A percentile compares a stretch with the other conserved stretches of the same genome.
Evolutionary conservation across 1,284 basidiomycete genomes (phyloP).

Genomic region (Sanghuangporus weigelae): DNA sequence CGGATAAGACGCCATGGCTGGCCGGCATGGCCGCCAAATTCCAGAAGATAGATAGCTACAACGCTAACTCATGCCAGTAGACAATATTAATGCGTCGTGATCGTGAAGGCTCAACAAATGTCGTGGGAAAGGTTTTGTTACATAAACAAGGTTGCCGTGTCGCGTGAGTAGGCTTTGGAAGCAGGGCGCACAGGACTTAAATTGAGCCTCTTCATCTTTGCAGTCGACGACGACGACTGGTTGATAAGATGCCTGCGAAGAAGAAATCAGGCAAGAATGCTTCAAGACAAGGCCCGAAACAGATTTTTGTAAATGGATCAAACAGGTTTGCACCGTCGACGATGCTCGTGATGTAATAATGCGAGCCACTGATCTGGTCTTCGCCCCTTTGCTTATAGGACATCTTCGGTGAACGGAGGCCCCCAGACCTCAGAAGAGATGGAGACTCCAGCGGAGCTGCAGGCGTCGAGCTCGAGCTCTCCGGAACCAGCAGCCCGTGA

Average conservation of each 20-base stretch:
- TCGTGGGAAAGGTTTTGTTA: no score
- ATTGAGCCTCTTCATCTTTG: background rate
- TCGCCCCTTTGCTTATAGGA: slow-evolving; percentile 11
- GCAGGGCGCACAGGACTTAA: background rate
- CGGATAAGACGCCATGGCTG: background rate
- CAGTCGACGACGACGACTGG: background rate
- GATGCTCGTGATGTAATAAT: background rate
- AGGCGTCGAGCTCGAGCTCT: slow-evolving; percentile 18
- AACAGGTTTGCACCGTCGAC: slow-evolving; percentile 9
- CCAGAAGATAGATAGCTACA: no score
- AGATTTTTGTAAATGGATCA: slow-evolving; percentile 17
- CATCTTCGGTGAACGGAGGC: slow-evolving; percentile 16
- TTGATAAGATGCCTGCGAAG: slow-evolving; percentile 25
- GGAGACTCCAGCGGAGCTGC: background rate
- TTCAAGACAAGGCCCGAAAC: slow-evolving; percentile 21
- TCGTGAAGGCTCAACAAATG: no score
- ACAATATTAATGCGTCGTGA: no score
- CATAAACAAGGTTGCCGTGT: no score
- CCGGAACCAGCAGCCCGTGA: slow-evolving; percentile 12
- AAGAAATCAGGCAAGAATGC: slow-evolving; percentile 29
- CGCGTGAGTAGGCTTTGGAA: no score
- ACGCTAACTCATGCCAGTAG: no score
- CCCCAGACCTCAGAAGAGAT: background rate
- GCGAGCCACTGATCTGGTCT: background rate
- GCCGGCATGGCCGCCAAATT: no score